These are phyloP conservation scores for Allomyces macrogynus DNA, from an alignment of 192 early-diverging fungal species.

Conservation along the genomic window DNA sequence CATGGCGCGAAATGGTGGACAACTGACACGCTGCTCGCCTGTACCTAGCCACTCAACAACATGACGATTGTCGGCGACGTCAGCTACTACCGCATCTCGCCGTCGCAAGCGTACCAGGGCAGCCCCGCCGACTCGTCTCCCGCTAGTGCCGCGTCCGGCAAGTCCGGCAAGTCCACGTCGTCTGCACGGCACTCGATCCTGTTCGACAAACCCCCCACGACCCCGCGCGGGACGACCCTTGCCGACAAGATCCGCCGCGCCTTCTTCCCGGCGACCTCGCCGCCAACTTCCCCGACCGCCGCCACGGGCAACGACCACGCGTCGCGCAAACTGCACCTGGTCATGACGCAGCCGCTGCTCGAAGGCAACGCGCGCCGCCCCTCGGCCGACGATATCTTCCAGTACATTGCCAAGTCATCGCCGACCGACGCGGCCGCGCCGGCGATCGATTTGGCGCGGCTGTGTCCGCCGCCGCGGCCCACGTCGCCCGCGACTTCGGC, in stretches of 20 bases:
- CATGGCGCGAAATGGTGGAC: too few species aligned
- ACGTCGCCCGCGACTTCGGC: neutral
- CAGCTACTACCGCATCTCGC: constrained; percentile 21
- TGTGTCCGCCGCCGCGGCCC: neutral
- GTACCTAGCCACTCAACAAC: constrained; percentile 43
- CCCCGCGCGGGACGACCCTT: neutral
- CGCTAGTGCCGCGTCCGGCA: neutral
- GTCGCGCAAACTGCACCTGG: neutral
- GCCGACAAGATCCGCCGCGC: constrained; percentile 1
- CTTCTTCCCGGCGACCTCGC: neutral
- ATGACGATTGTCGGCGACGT: constrained; percentile 25
- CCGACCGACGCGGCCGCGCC: neutral
- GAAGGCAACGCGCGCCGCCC: neutral
- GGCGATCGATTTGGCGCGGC: neutral
- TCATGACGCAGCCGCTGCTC: neutral
- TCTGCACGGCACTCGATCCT: too few species aligned
- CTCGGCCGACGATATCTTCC: neutral
- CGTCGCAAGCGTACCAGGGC: constrained; percentile 5
- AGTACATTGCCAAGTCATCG: neutral
- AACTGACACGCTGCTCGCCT: too few species aligned
- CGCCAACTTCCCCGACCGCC: neutral
- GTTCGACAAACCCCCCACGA: too few species aligned
- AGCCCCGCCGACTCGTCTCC: neutral
- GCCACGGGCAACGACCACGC: constrained; percentile 2
- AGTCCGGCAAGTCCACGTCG: too few species aligned